Conservation (phyloP, 164 flowering plant genomes). For the Protea cynaroides region DNA sequence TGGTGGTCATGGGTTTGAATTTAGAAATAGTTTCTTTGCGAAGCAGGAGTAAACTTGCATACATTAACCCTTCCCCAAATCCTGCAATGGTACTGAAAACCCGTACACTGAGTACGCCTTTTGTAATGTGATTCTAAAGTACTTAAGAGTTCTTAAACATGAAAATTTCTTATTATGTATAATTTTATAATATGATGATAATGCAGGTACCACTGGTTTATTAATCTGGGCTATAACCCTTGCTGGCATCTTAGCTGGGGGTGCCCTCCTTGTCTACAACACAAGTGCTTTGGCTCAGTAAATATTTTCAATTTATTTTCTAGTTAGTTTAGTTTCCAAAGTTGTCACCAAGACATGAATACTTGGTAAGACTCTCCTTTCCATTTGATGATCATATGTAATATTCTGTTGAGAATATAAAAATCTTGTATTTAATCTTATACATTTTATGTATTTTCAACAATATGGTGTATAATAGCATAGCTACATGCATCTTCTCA, state of each 20-base stretch:
- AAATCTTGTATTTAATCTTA: background rate
- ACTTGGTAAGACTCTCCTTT: background rate
- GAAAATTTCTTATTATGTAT: background rate
- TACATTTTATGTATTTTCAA: too few species aligned
- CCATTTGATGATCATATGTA: background rate
- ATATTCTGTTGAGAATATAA: background rate
- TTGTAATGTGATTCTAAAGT: too few species aligned
- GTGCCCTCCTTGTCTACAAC: slow-evolving; percentile 96
- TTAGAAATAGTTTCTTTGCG: too few species aligned
- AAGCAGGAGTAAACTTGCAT: too few species aligned
- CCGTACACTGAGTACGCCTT: too few species aligned
- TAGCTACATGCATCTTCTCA: too few species aligned
- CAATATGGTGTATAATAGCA: too few species aligned
- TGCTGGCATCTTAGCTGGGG: slow-evolving; percentile 71
- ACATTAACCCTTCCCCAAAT: too few species aligned
- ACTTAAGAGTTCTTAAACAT: too few species aligned
- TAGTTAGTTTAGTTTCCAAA: background rate
- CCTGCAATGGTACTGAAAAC: too few species aligned
- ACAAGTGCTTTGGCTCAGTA: slow-evolving; percentile 92
- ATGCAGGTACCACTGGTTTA: slow-evolving; percentile 75
- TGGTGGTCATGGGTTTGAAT: too few species aligned
- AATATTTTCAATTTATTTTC: slow-evolving; percentile 8
- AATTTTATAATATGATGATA: background rate
- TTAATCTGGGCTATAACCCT: slow-evolving; percentile 88
- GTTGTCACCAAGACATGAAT: background rate